These are phyloP conservation scores for Piedraia hortae DNA, from an alignment of 2,329 filamentous ascomycete genomes.

Conservation along the genomic window DNA sequence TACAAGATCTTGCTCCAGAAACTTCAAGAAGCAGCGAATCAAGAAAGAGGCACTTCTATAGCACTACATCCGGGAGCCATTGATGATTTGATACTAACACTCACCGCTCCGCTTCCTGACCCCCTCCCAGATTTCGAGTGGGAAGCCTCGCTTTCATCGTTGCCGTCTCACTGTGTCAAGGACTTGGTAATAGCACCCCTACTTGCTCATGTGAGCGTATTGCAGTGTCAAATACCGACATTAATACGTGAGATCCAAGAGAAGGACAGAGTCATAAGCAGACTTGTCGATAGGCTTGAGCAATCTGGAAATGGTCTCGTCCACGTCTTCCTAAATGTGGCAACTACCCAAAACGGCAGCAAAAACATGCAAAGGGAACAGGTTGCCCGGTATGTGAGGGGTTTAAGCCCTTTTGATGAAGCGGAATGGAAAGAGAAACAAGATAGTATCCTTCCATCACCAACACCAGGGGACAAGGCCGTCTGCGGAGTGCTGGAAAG, in stretches of 20 bases:
- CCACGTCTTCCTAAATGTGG: slow-evolving; percentile 27
- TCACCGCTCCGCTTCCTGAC: slow-evolving; percentile 33
- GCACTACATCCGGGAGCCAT: slow-evolving; percentile 8
- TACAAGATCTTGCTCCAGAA: slow-evolving; percentile 38
- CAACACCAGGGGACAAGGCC: no score
- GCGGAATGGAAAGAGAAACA: slow-evolving; percentile 13
- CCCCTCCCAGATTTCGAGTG: slow-evolving; percentile 36
- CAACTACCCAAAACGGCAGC: slow-evolving; percentile 15
- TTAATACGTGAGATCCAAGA: slow-evolving; percentile 24
- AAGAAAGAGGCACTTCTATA: slow-evolving; percentile 13
- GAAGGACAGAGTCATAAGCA: slow-evolving; percentile 31
- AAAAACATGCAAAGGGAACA: slow-evolving; percentile 19
- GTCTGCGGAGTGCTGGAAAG: no score
- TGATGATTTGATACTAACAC: slow-evolving; percentile 20
- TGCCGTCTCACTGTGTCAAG: slow-evolving; percentile 17
- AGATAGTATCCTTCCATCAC: no score
- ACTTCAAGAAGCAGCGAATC: slow-evolving; percentile 23
- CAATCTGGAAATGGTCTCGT: slow-evolving; percentile 26
- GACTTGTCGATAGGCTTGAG: slow-evolving; percentile 31
- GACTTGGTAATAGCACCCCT: slow-evolving; percentile 25
- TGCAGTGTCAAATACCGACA: slow-evolving; percentile 20
- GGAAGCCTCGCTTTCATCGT: slow-evolving; percentile 28
- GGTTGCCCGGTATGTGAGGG: slow-evolving; percentile 26
- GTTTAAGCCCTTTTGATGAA: slow-evolving; percentile 26
- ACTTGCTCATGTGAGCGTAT: slow-evolving; percentile 20